These are phyloP conservation scores for Thalassiosira exigua DNA, from an alignment of 352 stramenopile species.

Conservation along the genomic window DNA sequence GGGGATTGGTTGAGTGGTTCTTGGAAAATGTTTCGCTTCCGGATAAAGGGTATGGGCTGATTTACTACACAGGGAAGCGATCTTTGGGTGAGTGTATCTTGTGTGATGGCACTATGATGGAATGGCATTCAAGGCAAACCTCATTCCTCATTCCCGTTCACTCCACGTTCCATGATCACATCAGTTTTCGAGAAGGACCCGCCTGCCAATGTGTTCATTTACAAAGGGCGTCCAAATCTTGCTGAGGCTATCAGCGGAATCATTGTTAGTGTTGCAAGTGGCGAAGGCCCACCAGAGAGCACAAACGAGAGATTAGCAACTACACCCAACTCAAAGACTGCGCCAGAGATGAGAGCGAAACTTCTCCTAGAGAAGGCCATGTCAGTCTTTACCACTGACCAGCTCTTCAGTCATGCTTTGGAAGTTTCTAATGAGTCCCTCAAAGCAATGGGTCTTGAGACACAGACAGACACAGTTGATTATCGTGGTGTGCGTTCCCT, in stretches of 20 bases:
- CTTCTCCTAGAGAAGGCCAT: conserved; percentile 45
- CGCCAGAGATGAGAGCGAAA: conserved; percentile 30
- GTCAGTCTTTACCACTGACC: conserved; percentile 39
- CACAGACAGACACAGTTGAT: conserved; percentile 12
- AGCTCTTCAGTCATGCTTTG: conserved; percentile 53
- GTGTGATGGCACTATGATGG: background rate
- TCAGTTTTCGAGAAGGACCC: conserved; percentile 28
- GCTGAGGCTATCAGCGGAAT: conserved; percentile 44
- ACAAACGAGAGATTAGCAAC: conserved; percentile 24
- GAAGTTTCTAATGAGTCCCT: conserved; percentile 28
- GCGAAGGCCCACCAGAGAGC: conserved; percentile 27
- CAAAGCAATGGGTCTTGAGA: background rate
- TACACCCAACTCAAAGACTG: conserved; percentile 16
- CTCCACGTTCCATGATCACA: background rate
- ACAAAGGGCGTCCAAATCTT: conserved; percentile 42
- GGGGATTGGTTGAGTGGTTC: conserved; percentile 54
- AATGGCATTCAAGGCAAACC: background rate
- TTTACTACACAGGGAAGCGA: conserved; percentile 59
- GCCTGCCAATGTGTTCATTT: conserved; percentile 53
- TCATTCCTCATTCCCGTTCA: too few species aligned
- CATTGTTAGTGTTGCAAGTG: conserved; percentile 30
- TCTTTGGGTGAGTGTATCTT: background rate
- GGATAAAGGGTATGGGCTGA: conserved; percentile 36
- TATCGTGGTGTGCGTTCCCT: conserved; percentile 31
- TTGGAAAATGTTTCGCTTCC: conserved; percentile 35